A percentile compares a stretch with the other conserved stretches of the same genome.
Conservation (phyloP, 208 protist genomes). For the Crithidia sp. region DNA sequence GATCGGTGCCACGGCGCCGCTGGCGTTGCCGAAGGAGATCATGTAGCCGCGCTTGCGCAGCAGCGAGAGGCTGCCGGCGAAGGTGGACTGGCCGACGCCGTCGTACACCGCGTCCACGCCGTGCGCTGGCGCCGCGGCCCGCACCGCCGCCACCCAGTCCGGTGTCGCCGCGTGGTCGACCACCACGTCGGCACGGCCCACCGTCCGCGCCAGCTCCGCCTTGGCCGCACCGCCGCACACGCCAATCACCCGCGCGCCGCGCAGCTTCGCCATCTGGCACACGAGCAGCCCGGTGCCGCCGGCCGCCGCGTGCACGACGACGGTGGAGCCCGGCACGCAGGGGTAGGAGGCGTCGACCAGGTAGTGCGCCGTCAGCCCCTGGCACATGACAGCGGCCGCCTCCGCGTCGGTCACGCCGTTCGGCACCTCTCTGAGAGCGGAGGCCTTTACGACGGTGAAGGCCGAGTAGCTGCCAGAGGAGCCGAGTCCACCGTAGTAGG, state of each 20-base stretch:
- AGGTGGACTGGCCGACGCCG: conserved; percentile 87
- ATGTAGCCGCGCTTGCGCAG: conserved; percentile 83
- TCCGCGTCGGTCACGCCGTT: conserved; percentile 51
- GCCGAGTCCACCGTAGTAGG: conserved; percentile 55
- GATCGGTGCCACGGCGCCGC: conserved; percentile 75
- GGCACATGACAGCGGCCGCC: conserved; percentile 65
- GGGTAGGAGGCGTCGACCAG: conserved; percentile 66
- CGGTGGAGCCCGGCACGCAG: conserved; percentile 43
- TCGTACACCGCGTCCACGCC: conserved; percentile 89
- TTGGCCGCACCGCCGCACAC: conserved; percentile 81
- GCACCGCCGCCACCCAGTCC: conserved; percentile 68
- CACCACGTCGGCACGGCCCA: conserved; percentile 71
- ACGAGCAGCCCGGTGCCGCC: conserved; percentile 86
- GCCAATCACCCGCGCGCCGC: conserved; percentile 91
- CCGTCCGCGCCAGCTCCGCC: conserved; percentile 44
- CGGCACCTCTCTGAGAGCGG: conserved; percentile 38
- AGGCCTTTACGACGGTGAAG: conserved; percentile 51
- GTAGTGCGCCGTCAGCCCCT: conserved; percentile 93
- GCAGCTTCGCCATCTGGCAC: conserved; percentile 92
- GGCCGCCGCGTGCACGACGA: conserved; percentile 89
- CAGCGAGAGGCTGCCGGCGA: conserved; percentile 64
- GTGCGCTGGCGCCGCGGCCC: conserved; percentile 40
- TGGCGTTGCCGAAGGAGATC: conserved; percentile 93
- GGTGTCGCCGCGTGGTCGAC: conserved; percentile 64
- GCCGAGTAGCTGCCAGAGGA: conserved; percentile 64